A percentile compares a stretch with the other conserved stretches of the same genome.
phyloP scores from a whole-genome alignment of 305 asterid species.

The Lippia alba region DNA sequence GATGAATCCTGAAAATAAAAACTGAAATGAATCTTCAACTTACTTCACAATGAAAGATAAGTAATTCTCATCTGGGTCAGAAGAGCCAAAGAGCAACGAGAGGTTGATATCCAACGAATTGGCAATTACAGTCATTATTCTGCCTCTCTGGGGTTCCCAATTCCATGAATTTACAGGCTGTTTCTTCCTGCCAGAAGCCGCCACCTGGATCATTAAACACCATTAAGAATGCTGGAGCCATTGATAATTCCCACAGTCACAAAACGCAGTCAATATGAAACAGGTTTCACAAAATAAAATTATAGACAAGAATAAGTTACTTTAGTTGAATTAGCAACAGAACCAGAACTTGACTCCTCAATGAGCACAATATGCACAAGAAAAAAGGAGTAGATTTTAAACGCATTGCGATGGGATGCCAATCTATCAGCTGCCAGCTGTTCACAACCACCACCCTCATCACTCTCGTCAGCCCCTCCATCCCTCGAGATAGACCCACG shows the following conservation, averaged over 20 bases:
- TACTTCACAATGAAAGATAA: conserved; percentile 87
- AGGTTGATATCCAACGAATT: conserved; percentile 90
- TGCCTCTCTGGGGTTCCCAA: conserved; percentile 84
- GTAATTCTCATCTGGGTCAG: conserved; percentile 88
- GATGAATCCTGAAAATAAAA: conserved; percentile 20
- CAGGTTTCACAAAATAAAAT: neutral
- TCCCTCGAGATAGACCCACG: conserved; percentile 44
- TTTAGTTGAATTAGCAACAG: conserved; percentile 51
- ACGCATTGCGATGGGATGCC: conserved; percentile 84
- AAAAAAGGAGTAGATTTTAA: conserved; percentile 83
- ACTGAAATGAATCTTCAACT: conserved; percentile 32
- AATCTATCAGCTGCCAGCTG: conserved; percentile 54
- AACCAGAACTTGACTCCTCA: conserved; percentile 60
- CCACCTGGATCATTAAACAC: conserved; percentile 55
- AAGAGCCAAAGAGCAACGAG: conserved; percentile 81
- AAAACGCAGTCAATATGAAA: neutral
- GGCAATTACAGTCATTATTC: conserved; percentile 78
- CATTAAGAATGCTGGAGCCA: conserved; percentile 13
- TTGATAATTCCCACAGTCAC: neutral
- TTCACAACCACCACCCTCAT: conserved; percentile 44
- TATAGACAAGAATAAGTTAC: conserved; percentile 37
- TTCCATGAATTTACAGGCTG: conserved; percentile 70
- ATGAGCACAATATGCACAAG: conserved; percentile 72
- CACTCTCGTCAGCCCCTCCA: conserved; percentile 44
- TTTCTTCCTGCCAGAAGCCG: conserved; percentile 68